phyloP scores from a whole-genome alignment of 192 early-diverging fungal species.

The Coemansia erecta region DNA sequence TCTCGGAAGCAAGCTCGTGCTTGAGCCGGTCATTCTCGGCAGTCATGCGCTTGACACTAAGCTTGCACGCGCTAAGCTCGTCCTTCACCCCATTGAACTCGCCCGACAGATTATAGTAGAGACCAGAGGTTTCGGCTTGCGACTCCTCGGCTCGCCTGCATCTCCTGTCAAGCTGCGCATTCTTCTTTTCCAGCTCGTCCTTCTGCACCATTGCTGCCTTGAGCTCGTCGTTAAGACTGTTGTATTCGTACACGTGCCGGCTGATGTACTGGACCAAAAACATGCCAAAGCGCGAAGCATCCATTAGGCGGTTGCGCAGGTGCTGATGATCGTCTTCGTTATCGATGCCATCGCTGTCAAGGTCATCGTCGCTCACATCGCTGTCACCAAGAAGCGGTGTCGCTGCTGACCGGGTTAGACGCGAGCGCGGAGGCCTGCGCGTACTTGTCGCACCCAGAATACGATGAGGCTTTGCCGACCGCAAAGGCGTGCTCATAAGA shows the following conservation, averaged over 20 bases:
- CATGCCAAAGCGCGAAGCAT: constrained; percentile 42
- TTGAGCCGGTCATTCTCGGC: constrained; percentile 60
- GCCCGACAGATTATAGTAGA: constrained; percentile 35
- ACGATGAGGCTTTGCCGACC: constrained; percentile 23
- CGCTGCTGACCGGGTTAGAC: constrained; percentile 19
- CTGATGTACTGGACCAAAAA: constrained; percentile 51
- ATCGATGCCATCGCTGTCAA: constrained; percentile 21
- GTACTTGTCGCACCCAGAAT: constrained; percentile 30
- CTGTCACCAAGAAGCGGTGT: constrained; percentile 21
- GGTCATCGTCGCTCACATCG: constrained; percentile 32
- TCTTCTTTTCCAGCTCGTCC: constrained; percentile 31
- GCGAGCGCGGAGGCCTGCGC: constrained; percentile 28
- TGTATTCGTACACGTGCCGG: constrained; percentile 42
- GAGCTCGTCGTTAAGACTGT: constrained; percentile 33
- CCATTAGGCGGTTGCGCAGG: constrained; percentile 39
- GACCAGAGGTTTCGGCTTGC: constrained; percentile 31
- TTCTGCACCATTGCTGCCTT: constrained; percentile 10
- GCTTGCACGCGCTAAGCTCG: constrained; percentile 20
- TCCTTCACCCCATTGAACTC: constrained; percentile 22
- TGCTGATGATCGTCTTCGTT: constrained; percentile 29
- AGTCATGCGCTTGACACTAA: constrained; percentile 18
- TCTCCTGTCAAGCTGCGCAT: constrained; percentile 22
- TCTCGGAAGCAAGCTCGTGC: constrained; percentile 51
- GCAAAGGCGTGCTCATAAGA: constrained; percentile 45
- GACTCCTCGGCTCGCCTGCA: constrained; percentile 35